A percentile compares a stretch with the other conserved stretches of the same genome.
phyloP scores from a whole-genome alignment of 257 asterid species.

The Petunia secreta region DNA sequence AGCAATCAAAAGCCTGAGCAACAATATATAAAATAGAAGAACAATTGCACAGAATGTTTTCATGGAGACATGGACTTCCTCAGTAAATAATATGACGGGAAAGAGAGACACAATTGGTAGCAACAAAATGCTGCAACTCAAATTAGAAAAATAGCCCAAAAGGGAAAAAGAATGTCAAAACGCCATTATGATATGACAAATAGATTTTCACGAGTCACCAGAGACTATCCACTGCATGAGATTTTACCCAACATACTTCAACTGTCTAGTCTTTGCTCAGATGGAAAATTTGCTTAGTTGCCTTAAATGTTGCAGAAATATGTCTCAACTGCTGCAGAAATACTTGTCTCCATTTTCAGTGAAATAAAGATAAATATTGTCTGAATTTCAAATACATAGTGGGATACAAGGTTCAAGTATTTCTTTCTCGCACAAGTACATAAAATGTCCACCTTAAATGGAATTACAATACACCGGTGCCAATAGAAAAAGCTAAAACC shows the following conservation, averaged over 20 bases:
- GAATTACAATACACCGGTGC: neutral
- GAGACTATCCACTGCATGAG: neutral
- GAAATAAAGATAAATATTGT: neutral
- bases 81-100: neutral
- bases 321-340: neutral
- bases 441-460: neutral
- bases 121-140: constrained; percentile 17
- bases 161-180: neutral
- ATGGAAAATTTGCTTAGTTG: neutral
- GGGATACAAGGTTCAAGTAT: neutral
- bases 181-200: neutral
- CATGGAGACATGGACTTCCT: neutral
- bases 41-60: neutral
- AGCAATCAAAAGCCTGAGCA: constrained; percentile 30
- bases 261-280: neutral
- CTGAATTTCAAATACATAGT: neutral
- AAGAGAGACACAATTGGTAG: constrained; percentile 5
- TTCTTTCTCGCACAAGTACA: neutral
- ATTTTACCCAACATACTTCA: neutral
- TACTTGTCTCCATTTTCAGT: neutral
- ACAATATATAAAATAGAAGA: constrained; percentile 13
- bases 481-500: constrained; percentile 6
- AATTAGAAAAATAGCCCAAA: neutral
- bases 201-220: neutral
- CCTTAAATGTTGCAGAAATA: constrained; percentile 4